Base-by-base conservation (phyloP, 164 flowering plant genomes). In the Stephania yunnanensis region DNA sequence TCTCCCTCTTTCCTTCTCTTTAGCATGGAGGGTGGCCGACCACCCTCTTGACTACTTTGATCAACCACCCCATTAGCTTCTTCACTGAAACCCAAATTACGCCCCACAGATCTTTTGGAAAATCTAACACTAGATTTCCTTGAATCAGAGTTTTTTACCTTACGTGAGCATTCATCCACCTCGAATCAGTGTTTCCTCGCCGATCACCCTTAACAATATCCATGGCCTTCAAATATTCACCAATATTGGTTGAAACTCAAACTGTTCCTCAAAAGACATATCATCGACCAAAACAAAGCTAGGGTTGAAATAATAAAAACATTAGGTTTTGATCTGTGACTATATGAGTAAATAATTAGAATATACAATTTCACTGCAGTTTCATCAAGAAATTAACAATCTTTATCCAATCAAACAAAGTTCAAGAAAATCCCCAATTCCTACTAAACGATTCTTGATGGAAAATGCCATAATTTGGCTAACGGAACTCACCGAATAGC, bases 221-320 rank as follows among this genome's bases (percentile, higher is more conserved):
- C 97, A 94, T 86, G 65, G 83, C 90, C 82, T 91, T 92, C 92
- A 94, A 83, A 82, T 92, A 92, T 74, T 89, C 92, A 74, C 83
- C 87, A 79, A 94, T 7, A 91, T 83, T 1, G 97, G 91, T 87
- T 82, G 84, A 45, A 94, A 94, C 46, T 84, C 83, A 64, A 86
- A 77, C 48, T 90, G 92, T 61, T 88, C 81, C 73, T 83, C 87
- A 48, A 87, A 52, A 75, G 86, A 25, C 25, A 25, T 25, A 0
- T 25, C 25, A 0, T 25, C 25, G 25, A 25, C 25, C 25, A 25
- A 25, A 25, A 0, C 25, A 25, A 25, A 25, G 25, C 25, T 25
- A 25, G 25, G 25, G 25, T 25, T 25, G 25, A 25, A 25, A 25
- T 0, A 25, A 25, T 25, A 25, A 25, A 25, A 25, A 25, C 0